Base-by-base conservation (phyloP, 306 rosid genomes). In the Herpetospermum pedunculosum region DNA sequence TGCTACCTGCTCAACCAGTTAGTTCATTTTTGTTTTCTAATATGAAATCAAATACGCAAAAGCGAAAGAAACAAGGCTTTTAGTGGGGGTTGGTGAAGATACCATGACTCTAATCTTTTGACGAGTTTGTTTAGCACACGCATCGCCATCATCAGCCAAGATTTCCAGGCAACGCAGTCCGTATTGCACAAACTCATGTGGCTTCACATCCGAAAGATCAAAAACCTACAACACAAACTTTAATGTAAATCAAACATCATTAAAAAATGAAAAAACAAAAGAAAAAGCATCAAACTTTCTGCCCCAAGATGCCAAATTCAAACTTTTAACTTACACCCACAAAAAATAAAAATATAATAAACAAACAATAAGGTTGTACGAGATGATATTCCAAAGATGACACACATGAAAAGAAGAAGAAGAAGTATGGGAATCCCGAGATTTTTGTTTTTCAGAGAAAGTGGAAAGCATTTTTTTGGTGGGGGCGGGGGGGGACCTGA, bases 131-230 rank as follows among this genome's bases (percentile, higher is more conserved):
- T 85, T 95, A 38, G 99, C 97, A 83, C 89, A 79, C 60, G 79
- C 48, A 62, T 95, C 97, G 2, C 96, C 96, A 37, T 78, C 82
- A 34, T 62, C 85, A 19, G 88, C 88, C 81, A 95, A 79, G 86
- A 80, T 58, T 80, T 95, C 96, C 25, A 95, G 79, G 82, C 96
- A 91, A 78, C 90, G 84, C 82, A 95, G 77, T 76, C 99, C 99
- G 73, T 91, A 87, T 32, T 21, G 82, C 37, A 95, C 89, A 77
- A 91, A 95, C 70, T 89, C 97, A 68, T 85, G 85, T 75, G 99
- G 99, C 85, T 88, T 91, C 86, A 95, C 99, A 82, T 91, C 97
- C 18, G 65, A 43, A 30, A 95, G 77, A 77, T 85, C 96, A 71
- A 95, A 89, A 80, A 95, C 97, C 99, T 95, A 87, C 81, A 83